Conservation (phyloP, 257 asterid species). For the Solanum medicagineum region DNA sequence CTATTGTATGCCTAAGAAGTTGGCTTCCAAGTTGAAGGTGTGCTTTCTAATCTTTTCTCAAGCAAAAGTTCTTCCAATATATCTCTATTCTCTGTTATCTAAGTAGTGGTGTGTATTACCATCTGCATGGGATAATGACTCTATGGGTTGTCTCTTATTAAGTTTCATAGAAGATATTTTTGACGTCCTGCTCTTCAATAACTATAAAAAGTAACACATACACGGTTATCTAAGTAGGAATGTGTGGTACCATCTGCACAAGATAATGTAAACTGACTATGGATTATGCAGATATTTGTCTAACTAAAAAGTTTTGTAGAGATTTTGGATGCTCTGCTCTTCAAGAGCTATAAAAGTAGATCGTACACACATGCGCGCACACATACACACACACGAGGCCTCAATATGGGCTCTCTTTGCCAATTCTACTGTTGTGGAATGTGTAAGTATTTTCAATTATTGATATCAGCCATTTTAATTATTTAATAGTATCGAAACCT, state of each 20-base stretch:
- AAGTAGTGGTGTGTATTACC: background rate
- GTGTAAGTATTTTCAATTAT: conserved; percentile 24
- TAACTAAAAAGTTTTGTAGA: background rate
- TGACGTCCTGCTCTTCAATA: background rate
- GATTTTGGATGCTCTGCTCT: background rate
- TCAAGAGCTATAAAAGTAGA: background rate
- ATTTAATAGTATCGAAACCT: background rate
- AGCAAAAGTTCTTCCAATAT: background rate
- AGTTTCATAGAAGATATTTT: background rate
- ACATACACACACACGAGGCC: conserved; percentile 33
- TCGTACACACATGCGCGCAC: background rate
- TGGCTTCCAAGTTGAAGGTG: conserved; percentile 96
- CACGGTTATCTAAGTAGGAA: background rate
- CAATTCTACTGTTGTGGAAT: conserved; percentile 76
- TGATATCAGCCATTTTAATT: background rate
- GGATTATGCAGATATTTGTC: background rate
- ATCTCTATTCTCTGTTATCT: background rate
- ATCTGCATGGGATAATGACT: background rate
- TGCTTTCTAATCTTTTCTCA: background rate
- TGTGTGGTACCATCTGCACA: background rate
- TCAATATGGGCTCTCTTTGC: conserved; percentile 78
- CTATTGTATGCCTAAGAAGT: conserved; percentile 73
- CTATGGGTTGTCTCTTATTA: background rate
- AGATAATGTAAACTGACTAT: background rate
- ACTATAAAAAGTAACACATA: background rate